Evolutionary conservation across 805 yeast species (phyloP).

Genomic region (Vanderwaltozyma polyspora): DNA sequence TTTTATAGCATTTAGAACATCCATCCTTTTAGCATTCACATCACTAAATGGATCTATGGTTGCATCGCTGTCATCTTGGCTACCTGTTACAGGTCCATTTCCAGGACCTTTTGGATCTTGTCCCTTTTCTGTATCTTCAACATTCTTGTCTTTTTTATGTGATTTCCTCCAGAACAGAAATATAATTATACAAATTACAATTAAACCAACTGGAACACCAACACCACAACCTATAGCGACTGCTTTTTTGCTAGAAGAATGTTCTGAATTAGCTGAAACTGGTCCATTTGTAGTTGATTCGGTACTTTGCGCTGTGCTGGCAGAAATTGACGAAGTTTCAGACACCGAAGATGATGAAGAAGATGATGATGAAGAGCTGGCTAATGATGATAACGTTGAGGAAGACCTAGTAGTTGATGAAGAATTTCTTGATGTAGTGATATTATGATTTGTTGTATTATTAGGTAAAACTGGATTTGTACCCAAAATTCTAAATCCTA

Average conservation of each 20-base stretch:
- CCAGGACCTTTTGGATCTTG: constrained; percentile 9
- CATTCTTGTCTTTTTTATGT: constrained; percentile 27
- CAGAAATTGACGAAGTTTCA: constrained; percentile 20
- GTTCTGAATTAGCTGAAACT: constrained; percentile 19
- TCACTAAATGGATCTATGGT: constrained; percentile 26
- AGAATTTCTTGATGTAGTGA: constrained; percentile 6
- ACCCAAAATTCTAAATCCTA: constrained; percentile 45
- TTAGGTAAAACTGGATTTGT: constrained; percentile 21
- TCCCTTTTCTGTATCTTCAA: not conserved
- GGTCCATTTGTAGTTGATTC: constrained; percentile 19
- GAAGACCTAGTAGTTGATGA: constrained; percentile 5
- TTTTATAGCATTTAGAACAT: constrained; percentile 41
- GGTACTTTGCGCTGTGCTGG: constrained; percentile 19
- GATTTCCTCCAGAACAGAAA: constrained; percentile 48
- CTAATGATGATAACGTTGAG: constrained; percentile 19
- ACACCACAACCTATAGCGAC: constrained; percentile 88
- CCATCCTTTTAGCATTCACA: constrained; percentile 27
- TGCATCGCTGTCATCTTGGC: not conserved
- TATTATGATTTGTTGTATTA: constrained; percentile 1
- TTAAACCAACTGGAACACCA: constrained; percentile 56
- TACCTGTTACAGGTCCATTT: constrained; percentile 9
- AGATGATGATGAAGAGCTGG: constrained; percentile 19
- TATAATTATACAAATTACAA: constrained; percentile 37
- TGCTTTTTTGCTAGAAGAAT: constrained; percentile 22
- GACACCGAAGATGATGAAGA: constrained; percentile 24